Percentiles rank a stretch among this genome's conserved stretches.
phyloP scores from a whole-genome alignment of 331 rosid genomes.

The Quercus phellos region DNA sequence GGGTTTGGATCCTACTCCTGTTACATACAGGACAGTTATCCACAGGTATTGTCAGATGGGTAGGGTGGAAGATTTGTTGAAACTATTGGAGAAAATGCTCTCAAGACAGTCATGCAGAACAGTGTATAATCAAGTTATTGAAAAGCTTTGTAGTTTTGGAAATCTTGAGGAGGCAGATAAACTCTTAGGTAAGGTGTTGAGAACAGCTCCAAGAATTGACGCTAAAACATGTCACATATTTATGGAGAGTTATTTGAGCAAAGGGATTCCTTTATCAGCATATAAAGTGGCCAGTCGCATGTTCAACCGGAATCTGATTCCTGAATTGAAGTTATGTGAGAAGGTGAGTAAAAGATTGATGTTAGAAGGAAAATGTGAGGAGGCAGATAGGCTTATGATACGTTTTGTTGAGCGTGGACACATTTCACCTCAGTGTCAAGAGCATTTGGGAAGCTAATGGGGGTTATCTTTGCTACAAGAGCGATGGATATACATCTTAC shows the following conservation, averaged over 20 bases:
- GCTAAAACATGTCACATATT: constrained; percentile 74
- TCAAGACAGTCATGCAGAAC: constrained; percentile 43
- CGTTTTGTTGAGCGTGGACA: constrained; percentile 71
- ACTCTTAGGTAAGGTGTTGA: constrained; percentile 68
- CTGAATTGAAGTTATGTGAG: constrained; percentile 78
- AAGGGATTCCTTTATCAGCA: constrained; percentile 62
- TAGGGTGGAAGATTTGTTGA: constrained; percentile 64
- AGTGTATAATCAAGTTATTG: constrained; percentile 72
- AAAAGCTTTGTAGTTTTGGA: constrained; percentile 77
- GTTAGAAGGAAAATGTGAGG: constrained; percentile 52
- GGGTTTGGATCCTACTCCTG: constrained; percentile 79
- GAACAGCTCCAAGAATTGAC: constrained; percentile 81
- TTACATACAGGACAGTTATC: constrained; percentile 73
- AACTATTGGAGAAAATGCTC: constrained; percentile 66
- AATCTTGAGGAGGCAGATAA: constrained; percentile 71
- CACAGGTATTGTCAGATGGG: constrained; percentile 61
- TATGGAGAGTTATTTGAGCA: constrained; percentile 57
- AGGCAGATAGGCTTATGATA: constrained; percentile 78
- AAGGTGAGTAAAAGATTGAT: constrained; percentile 58
- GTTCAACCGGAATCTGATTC: constrained; percentile 79
- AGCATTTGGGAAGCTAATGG: constrained; percentile 21
- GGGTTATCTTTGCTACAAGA: constrained; percentile 7
- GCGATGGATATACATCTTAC: neutral
- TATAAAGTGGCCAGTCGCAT: constrained; percentile 76
- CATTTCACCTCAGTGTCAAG: constrained; percentile 33